A percentile compares a stretch with the other conserved stretches of the same genome.
Evolutionary conservation across 495 filamentous ascomycete species (phyloP).

Genomic region (Durotheca rogersii): DNA sequence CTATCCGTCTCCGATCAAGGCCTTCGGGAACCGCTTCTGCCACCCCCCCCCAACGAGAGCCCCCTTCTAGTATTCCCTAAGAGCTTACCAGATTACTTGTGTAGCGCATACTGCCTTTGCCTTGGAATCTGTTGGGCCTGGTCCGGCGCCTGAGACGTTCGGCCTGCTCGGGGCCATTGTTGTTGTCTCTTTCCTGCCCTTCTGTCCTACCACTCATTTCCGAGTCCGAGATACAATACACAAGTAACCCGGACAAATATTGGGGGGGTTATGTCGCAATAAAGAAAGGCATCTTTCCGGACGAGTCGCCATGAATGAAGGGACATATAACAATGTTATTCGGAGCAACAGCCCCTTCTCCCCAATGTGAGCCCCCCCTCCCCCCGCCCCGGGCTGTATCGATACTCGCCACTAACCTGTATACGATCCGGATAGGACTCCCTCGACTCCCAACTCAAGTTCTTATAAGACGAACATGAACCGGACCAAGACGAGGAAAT

Average conservation of each 20-base stretch:
- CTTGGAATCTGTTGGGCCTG: too few species aligned
- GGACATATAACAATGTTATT: slow-evolving; percentile 33
- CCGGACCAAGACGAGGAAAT: slow-evolving; percentile 88
- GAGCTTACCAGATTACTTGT: too few species aligned
- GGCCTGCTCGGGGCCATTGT: too few species aligned
- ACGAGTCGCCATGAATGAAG: slow-evolving; percentile 32
- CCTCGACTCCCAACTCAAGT: slow-evolving; percentile 29
- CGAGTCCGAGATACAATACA: slow-evolving; percentile 1
- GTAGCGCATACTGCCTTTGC: too few species aligned
- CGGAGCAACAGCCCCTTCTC: slow-evolving; percentile 31
- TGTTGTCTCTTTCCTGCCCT: neutral
- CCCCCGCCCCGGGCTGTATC: too few species aligned
- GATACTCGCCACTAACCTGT: slow-evolving; percentile 18
- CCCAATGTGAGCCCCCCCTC: slow-evolving; percentile 21
- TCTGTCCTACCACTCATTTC: neutral
- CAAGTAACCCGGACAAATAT: neutral
- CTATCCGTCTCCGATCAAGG: slow-evolving; percentile 7
- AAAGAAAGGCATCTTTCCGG: slow-evolving; percentile 5
- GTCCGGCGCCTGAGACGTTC: too few species aligned
- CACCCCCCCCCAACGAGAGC: slow-evolving; percentile 11
- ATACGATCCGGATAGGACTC: slow-evolving; percentile 31
- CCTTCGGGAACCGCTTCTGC: slow-evolving; percentile 15
- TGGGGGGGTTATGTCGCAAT: slow-evolving; percentile 16
- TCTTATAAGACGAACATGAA: slow-evolving; percentile 73
- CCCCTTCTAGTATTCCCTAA: too few species aligned